These are phyloP conservation scores for Agrocybe praecox DNA, from an alignment of 768 basidiomycete species.

Conservation along the genomic window DNA sequence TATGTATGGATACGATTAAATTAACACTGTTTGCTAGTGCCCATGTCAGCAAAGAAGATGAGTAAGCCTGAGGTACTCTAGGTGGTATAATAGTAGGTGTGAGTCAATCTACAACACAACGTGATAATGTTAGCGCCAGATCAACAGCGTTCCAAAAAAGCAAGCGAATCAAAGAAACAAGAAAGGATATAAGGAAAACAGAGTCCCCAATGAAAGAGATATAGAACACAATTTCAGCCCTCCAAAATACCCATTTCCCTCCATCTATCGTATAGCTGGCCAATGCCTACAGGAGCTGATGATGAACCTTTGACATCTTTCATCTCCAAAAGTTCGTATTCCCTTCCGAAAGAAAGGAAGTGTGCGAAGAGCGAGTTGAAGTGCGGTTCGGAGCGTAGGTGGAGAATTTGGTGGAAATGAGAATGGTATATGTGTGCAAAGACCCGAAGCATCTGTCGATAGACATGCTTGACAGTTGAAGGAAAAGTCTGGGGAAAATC, in stretches of 20 bases:
- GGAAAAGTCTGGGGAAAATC: conserved; percentile 91
- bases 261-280: conserved; percentile 87
- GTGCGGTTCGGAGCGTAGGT: conserved; percentile 92
- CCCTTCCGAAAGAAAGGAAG: conserved; percentile 93
- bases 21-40: no score
- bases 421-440: conserved; percentile 99
- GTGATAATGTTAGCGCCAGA: background rate
- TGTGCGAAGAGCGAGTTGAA: conserved; percentile 98
- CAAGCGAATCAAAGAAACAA: no score
- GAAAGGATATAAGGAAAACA: no score
- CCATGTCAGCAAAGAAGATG: no score
- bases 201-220: background rate
- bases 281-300: conserved; percentile 69
- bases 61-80: no score
- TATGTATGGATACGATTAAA: no score
- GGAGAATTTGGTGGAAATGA: conserved; percentile 90
- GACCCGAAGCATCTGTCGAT: conserved; percentile 94
- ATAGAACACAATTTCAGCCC: conserved; percentile 26
- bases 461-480: conserved; percentile 90
- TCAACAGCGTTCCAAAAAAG: conserved; percentile 5
- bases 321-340: conserved; percentile 89
- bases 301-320: conserved; percentile 83
- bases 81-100: no score
- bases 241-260: conserved; percentile 85
- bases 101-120: no score